Conservation (phyloP, 2,329 filamentous ascomycete genomes). For the Fusarium liriodendri region DNA sequence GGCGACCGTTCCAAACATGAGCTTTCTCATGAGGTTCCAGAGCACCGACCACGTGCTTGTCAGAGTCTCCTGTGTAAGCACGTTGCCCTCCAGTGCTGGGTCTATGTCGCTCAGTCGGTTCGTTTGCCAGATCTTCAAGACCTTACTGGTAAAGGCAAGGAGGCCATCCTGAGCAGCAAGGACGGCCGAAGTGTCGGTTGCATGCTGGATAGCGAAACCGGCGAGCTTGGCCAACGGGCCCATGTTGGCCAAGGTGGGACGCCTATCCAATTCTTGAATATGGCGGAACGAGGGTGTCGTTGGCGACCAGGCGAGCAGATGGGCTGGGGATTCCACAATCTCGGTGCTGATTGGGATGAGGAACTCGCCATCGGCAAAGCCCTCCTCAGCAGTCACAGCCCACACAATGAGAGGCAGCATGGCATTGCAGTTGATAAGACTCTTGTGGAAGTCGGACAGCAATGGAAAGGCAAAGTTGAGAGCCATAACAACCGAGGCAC, state of each 20-base stretch:
- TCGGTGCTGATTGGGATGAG: constrained; percentile 77
- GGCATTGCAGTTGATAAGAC: constrained; percentile 72
- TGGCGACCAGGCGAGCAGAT: constrained; percentile 71
- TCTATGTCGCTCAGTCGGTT: constrained; percentile 81
- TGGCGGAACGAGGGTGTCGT: constrained; percentile 69
- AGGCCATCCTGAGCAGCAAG: constrained; percentile 70
- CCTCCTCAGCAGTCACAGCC: constrained; percentile 76
- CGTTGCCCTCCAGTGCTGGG: constrained; percentile 70
- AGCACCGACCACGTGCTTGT: constrained; percentile 76
- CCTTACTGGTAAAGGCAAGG: constrained; percentile 71
- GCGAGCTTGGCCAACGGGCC: constrained; percentile 75
- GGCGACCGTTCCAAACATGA: constrained; percentile 80
- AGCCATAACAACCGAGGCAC: constrained; percentile 72
- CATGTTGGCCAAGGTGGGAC: constrained; percentile 73
- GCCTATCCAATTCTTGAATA: constrained; percentile 67
- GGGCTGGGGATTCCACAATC: constrained; percentile 59
- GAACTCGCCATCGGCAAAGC: constrained; percentile 81
- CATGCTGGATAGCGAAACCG: constrained; percentile 71
- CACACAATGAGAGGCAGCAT: constrained; percentile 77
- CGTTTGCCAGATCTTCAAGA: constrained; percentile 79
- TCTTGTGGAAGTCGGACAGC: constrained; percentile 69
- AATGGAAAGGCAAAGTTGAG: constrained; percentile 82
- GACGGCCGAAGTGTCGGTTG: constrained; percentile 56
- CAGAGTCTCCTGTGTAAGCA: constrained; percentile 73
- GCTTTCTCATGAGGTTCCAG: constrained; percentile 80